phyloP scores from a whole-genome alignment of 371 early-diverging fungal species.

The Syncephalis plumigaleata region DNA sequence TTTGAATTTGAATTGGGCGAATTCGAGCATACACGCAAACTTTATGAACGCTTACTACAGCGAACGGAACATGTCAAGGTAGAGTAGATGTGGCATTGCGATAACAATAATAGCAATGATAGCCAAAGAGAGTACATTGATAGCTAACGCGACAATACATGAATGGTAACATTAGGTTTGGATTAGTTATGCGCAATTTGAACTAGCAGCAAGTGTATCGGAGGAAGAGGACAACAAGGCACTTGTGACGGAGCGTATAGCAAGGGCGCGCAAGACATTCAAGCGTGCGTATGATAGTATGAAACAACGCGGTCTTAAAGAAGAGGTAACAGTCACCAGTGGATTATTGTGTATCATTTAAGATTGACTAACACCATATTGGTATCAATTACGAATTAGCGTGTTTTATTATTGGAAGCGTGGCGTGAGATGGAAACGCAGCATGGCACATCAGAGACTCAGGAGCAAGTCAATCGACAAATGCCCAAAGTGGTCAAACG shows the following conservation, averaged over 20 bases:
- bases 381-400: constrained; percentile 15
- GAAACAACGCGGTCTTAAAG: constrained; percentile 45
- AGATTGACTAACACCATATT: too few relatives aligned
- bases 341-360: too few relatives aligned
- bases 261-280: constrained; percentile 53
- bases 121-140: too few relatives aligned
- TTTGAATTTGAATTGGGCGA: constrained; percentile 77
- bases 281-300: constrained; percentile 47
- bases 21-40: constrained; percentile 48
- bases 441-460: constrained; percentile 33
- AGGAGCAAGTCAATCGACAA: constrained; percentile 36
- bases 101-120: too few relatives aligned
- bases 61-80: constrained; percentile 82
- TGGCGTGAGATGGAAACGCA: constrained; percentile 82
- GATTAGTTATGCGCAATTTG: constrained; percentile 87
- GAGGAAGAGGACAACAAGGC: constrained; percentile 11
- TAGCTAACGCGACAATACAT: too few relatives aligned
- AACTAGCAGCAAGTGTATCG: constrained; percentile 37
- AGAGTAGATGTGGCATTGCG: too few relatives aligned
- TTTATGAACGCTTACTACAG: constrained; percentile 73
- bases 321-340: constrained; percentile 51
- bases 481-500: constrained; percentile 87
- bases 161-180: constrained; percentile 32
- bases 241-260: constrained; percentile 12
- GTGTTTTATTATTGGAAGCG: constrained; percentile 73